Percentiles rank a stretch among this genome's conserved stretches.
phyloP scores from a whole-genome alignment of 2,329 filamentous ascomycete genomes.

The Calycina herbarum region DNA sequence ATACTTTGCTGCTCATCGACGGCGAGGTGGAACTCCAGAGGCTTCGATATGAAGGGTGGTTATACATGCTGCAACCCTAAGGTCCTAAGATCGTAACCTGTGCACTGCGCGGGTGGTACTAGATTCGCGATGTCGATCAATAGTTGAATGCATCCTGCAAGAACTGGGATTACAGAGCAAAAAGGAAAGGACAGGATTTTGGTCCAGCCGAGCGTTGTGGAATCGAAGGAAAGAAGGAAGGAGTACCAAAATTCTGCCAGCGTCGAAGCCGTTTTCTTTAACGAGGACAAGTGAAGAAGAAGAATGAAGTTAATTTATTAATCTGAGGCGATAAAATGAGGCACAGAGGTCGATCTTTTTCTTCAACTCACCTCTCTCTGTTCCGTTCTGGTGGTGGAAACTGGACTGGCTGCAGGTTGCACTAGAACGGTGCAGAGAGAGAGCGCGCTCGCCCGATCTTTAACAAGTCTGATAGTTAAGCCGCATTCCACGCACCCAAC shows the following conservation, averaged over 20 bases:
- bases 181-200: neutral
- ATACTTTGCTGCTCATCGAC: neutral
- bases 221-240: constrained; percentile 1
- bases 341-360: neutral
- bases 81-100: constrained; percentile 1
- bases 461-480: constrained; percentile 1
- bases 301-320: neutral
- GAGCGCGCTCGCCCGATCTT: neutral
- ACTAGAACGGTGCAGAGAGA: constrained; percentile 6
- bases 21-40: neutral
- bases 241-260: constrained; percentile 4
- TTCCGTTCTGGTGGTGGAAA: neutral
- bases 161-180: neutral
- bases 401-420: neutral
- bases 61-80: neutral
- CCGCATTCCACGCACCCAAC: constrained; percentile 1
- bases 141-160: neutral
- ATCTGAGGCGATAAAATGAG: neutral
- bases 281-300: neutral
- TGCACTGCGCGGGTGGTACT: neutral
- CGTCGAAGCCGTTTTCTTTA: neutral
- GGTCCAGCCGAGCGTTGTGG: neutral
- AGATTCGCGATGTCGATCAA: constrained; percentile 4
- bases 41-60: constrained; percentile 1
- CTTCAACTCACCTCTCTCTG: neutral